Percentiles rank a stretch among this genome's conserved stretches.
Conservation (phyloP, 768 basidiomycete species). For the Boletus reticulatus region DNA sequence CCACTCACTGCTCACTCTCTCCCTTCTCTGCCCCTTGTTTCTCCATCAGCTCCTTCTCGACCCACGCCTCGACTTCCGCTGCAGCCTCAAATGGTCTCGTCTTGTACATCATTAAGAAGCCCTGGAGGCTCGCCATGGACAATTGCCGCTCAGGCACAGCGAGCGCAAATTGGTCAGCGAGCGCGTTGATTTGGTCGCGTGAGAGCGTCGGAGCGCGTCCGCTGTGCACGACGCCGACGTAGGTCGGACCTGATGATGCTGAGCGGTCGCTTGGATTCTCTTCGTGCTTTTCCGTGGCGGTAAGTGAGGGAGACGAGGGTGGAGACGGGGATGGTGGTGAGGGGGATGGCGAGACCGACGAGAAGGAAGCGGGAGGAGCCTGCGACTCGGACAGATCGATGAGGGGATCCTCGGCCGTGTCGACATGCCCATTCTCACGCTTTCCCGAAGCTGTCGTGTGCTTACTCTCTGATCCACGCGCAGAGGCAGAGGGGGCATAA, state of each 20-base stretch:
- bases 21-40: neutral
- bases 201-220: slow-evolving; percentile 42
- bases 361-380: neutral
- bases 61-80: slow-evolving; percentile 43
- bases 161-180: slow-evolving; percentile 57
- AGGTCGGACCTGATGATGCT: neutral
- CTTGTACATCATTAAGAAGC: slow-evolving; percentile 72
- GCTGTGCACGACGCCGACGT: slow-evolving; percentile 27
- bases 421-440: neutral
- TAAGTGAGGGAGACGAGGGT: neutral
- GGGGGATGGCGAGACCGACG: neutral
- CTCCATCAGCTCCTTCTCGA: slow-evolving; percentile 41
- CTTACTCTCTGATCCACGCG: neutral
- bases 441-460: neutral
- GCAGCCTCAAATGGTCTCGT: slow-evolving; percentile 56
- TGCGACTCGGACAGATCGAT: slow-evolving; percentile 15
- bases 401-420: neutral
- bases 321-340: neutral
- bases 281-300: slow-evolving; percentile 18
- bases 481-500: slow-evolving; percentile 45
- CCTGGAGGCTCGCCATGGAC: slow-evolving; percentile 45
- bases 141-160: slow-evolving; percentile 47
- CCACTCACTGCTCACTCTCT: neutral
- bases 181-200: slow-evolving; percentile 34
- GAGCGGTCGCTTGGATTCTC: neutral